Evolutionary conservation across 2,329 filamentous ascomycete genomes (phyloP).

Genomic region (Ceratocystis destructans): DNA sequence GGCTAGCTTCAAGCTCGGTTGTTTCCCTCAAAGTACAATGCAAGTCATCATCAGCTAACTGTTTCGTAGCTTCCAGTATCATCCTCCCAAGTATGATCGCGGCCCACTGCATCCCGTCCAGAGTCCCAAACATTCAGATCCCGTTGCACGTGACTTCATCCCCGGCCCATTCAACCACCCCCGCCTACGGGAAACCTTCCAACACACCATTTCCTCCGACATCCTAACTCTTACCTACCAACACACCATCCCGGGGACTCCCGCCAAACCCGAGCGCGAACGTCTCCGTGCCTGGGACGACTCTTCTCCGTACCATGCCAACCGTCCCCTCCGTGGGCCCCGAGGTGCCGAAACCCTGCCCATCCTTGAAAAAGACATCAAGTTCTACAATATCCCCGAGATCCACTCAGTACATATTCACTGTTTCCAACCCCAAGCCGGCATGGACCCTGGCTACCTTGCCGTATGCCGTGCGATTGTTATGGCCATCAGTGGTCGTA

Average conservation of each 20-base stretch:
- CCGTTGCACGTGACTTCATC: slow-evolving; percentile 72
- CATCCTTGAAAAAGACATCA: slow-evolving; percentile 58
- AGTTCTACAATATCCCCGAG: slow-evolving; percentile 73
- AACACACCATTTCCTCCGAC: slow-evolving; percentile 73
- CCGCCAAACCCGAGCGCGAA: slow-evolving; percentile 39
- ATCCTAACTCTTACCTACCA: slow-evolving; percentile 79
- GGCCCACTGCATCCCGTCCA: slow-evolving; percentile 88
- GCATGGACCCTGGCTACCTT: slow-evolving; percentile 57
- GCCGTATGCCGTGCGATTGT: slow-evolving; percentile 73
- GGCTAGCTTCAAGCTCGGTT: not conserved
- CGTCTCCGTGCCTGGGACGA: slow-evolving; percentile 77
- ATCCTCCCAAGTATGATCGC: slow-evolving; percentile 85
- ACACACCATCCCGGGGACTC: slow-evolving; percentile 67
- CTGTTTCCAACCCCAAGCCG: slow-evolving; percentile 55
- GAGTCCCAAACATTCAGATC: slow-evolving; percentile 73
- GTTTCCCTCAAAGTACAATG: not conserved
- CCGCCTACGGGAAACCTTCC: slow-evolving; percentile 78
- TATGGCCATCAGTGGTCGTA: slow-evolving; percentile 71
- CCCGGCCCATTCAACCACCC: slow-evolving; percentile 85
- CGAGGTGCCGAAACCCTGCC: slow-evolving; percentile 58
- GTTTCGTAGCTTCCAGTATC: slow-evolving; percentile 69
- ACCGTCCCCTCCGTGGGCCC: slow-evolving; percentile 70
- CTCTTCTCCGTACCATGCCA: slow-evolving; percentile 87
- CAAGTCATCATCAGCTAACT: not conserved
- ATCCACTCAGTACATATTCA: slow-evolving; percentile 72